A percentile compares a stretch with the other conserved stretches of the same genome.
Evolutionary conservation across 345 rosid genomes (phyloP).

Genomic region (Linum trigynum): DNA sequence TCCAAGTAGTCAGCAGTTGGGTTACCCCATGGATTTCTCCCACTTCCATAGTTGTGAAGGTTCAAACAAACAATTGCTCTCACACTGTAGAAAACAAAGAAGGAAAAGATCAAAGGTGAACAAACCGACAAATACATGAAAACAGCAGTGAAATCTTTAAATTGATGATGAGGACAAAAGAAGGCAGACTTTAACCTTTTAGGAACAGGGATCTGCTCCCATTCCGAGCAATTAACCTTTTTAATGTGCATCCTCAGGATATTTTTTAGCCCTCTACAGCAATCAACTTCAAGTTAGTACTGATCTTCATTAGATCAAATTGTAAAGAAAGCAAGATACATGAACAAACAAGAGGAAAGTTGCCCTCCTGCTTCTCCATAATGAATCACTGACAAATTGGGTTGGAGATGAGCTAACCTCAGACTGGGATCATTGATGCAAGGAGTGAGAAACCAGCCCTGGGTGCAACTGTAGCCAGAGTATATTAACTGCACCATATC

Average conservation of each 20-base stretch:
- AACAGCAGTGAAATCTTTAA: not conserved
- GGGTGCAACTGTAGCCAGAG: conserved; percentile 84
- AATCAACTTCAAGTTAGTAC: conserved; percentile 3
- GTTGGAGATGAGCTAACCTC: conserved; percentile 42
- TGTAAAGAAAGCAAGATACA: not conserved
- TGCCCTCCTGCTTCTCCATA: not conserved
- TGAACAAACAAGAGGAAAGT: too few relatives aligned
- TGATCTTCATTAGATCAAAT: too few relatives aligned
- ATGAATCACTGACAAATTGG: not conserved
- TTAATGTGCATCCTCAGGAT: conserved; percentile 67
- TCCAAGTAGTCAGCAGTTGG: conserved; percentile 74
- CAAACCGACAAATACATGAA: not conserved
- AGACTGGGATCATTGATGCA: conserved; percentile 75
- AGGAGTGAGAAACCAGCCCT: conserved; percentile 97
- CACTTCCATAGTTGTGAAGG: conserved; percentile 89
- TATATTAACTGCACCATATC: conserved; percentile 57
- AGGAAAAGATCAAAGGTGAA: not conserved
- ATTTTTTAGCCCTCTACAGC: conserved; percentile 80
- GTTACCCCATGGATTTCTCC: conserved; percentile 93
- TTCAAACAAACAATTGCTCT: conserved; percentile 89
- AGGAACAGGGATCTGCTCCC: conserved; percentile 84
- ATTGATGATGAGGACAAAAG: not conserved
- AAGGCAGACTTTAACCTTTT: conserved; percentile 43
- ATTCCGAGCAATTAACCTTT: conserved; percentile 70
- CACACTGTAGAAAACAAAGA: conserved; percentile 37